Evolutionary conservation across 371 early-diverging fungal species (phyloP).

Genomic region (Saksenaea vasiformis): DNA sequence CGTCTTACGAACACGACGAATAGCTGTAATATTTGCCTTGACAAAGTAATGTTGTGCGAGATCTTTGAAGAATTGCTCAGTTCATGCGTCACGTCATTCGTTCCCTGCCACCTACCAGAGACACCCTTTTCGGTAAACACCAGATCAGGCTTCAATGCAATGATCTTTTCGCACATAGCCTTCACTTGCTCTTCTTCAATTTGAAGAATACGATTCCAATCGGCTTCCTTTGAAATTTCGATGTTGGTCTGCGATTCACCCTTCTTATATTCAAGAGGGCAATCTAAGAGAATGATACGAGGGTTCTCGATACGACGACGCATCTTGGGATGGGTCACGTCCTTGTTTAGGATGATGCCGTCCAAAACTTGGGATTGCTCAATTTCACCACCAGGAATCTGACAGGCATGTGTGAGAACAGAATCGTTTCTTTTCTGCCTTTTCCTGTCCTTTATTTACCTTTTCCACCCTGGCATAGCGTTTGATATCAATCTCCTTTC

Average conservation of each 20-base stretch:
- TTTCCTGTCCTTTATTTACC: constrained; percentile 44
- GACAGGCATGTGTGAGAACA: constrained; percentile 1
- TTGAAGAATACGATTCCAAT: constrained; percentile 96
- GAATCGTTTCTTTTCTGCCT: background rate
- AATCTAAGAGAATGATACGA: constrained; percentile 97
- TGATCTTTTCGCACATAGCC: constrained; percentile 95
- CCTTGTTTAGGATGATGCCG: constrained; percentile 99
- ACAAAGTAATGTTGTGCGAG: constrained; percentile 98
- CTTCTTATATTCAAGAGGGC: constrained; percentile 99
- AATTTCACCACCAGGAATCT: constrained; percentile 98
- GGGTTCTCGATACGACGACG: constrained; percentile 98
- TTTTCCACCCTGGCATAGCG: constrained; percentile 98
- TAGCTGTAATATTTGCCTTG: constrained; percentile 97
- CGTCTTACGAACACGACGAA: constrained; percentile 98
- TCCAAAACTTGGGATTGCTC: constrained; percentile 97
- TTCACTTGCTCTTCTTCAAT: constrained; percentile 99
- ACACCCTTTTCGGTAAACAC: constrained; percentile 99
- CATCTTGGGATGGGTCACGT: constrained; percentile 99
- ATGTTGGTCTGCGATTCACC: constrained; percentile 99
- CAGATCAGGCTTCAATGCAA: constrained; percentile 96
- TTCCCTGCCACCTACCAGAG: constrained; percentile 62
- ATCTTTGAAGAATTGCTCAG: constrained; percentile 49
- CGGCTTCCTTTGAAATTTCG: constrained; percentile 96
- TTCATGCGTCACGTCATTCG: background rate
- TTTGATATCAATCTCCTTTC: constrained; percentile 95